Base-by-base conservation (phyloP, 805 yeast genomes). In the Candida montana region DNA sequence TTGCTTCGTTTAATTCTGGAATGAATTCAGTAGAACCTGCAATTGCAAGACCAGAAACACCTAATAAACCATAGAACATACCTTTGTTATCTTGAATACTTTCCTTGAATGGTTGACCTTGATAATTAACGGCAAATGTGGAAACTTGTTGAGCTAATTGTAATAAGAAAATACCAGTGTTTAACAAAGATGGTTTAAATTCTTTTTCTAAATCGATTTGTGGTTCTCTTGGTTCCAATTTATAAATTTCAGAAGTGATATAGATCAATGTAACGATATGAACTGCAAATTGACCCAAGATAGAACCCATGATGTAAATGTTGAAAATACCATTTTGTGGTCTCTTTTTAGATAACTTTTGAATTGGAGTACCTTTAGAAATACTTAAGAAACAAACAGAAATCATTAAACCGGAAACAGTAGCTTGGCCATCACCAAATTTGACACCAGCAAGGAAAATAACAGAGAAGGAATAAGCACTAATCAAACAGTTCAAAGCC, bases 261-360 rank as follows among this genome's bases (percentile, higher is more conserved):
- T 88, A 88, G 46, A 93, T 67, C 67, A 93, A 75, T 3, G 96
- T 78, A 35, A 71, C 64, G 52, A 93, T 81, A 61, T 93, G 99
- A 52, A 93, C 78, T 13, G 95, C 95, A 74, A 93, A 93, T 67
- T 93, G 99, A 34, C 96, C 95, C 48, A 93, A 69, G 52, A 93
- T 90, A 2, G 98, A 91, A 1, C 99, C 99, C 96, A 93, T 93
- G 55, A 90, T 93, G 68, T 93, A 93, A 46, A 71, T 73, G 65
- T 91, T 93, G 73, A 93, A 93, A 52, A 93, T 93, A 48, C 98
- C 97, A 33, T 93, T 91, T 68, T 90, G 98, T 31, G 99, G 99
- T 69, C 99, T 83, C 63, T 88, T 86, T 63, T 83, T 86, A 7
- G 96, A 86, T 49, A 93, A 72, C 63, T 88, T 84, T 48, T 91